Percentiles rank a stretch among this genome's conserved stretches.
Conservation (phyloP, 108 stramenopile species). For the Schizochytrium sp. region DNA sequence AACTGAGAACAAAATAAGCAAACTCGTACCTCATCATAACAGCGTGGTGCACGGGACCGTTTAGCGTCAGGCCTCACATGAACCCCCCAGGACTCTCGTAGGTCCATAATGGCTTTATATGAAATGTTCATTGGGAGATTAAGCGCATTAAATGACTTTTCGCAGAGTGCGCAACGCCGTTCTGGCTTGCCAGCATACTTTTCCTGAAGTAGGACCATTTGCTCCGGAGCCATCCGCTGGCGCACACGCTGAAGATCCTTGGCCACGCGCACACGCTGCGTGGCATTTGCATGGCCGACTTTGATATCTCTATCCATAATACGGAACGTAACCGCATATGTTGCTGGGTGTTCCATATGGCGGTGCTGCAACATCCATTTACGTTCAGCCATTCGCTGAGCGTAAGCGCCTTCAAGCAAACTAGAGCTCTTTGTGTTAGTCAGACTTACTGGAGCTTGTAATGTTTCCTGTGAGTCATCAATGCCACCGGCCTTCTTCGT, state of each 20-base stretch:
- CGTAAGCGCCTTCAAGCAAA: background rate
- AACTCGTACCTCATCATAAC: constrained; percentile 19
- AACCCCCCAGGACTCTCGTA: constrained; percentile 36
- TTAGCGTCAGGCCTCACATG: constrained; percentile 48
- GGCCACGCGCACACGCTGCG: constrained; percentile 8
- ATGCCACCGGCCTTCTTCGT: background rate
- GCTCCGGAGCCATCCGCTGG: background rate
- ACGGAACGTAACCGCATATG: background rate
- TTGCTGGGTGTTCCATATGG: constrained; percentile 23
- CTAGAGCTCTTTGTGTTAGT: background rate
- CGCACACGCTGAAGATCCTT: background rate
- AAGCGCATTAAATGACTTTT: constrained; percentile 10
- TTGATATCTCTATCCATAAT: background rate
- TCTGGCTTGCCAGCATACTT: constrained; percentile 36
- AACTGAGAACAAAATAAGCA: constrained; percentile 51
- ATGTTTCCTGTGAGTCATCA: background rate
- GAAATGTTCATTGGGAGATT: constrained; percentile 32
- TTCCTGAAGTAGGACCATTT: constrained; percentile 42
- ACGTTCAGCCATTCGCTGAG: background rate
- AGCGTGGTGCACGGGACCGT: constrained; percentile 30
- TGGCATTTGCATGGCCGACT: constrained; percentile 26
- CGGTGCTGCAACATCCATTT: background rate
- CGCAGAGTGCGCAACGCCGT: constrained; percentile 32
- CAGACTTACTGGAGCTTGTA: background rate
- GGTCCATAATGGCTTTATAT: constrained; percentile 54